Percentiles rank a stretch among this genome's conserved stretches.
Evolutionary conservation across 2,329 filamentous ascomycete genomes (phyloP).

Genomic region (Apiospora aurea): DNA sequence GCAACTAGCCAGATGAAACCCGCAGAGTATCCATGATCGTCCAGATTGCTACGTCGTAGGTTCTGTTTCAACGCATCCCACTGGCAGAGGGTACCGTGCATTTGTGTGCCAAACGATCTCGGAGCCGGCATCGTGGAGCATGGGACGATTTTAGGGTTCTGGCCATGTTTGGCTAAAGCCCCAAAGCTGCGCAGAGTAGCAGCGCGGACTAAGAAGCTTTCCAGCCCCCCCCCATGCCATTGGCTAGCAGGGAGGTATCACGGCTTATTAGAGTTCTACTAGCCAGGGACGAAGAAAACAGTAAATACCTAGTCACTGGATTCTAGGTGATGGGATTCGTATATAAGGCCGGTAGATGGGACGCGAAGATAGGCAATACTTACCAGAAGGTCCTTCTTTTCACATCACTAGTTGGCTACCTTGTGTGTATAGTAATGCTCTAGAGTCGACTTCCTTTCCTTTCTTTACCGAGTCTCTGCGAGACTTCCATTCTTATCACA

Average conservation of each 20-base stretch:
- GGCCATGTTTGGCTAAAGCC: conserved; percentile 5
- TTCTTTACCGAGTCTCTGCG: not conserved
- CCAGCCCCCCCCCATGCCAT: not conserved
- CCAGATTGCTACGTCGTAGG: not conserved
- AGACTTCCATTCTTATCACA: not conserved
- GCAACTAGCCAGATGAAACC: conserved; percentile 2
- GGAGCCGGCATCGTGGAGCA: not conserved
- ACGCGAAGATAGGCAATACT: not conserved
- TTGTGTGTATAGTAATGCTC: not conserved
- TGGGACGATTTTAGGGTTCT: conserved; percentile 9
- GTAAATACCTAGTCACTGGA: not conserved
- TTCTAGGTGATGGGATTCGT: not conserved
- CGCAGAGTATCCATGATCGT: not conserved
- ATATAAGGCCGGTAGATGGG: not conserved
- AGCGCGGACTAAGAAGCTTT: not conserved
- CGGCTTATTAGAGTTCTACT: conserved; percentile 1
- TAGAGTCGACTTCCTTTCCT: not conserved
- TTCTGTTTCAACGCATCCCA: not conserved
- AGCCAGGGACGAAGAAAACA: not conserved
- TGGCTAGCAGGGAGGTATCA: not conserved
- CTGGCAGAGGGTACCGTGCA: not conserved
- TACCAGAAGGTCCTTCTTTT: not conserved
- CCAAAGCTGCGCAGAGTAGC: not conserved
- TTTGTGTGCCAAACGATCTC: not conserved
- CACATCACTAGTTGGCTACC: not conserved